These are phyloP conservation scores for Astragalus membranaceus DNA, from an alignment of 306 rosid genomes.

Conservation along the genomic window DNA sequence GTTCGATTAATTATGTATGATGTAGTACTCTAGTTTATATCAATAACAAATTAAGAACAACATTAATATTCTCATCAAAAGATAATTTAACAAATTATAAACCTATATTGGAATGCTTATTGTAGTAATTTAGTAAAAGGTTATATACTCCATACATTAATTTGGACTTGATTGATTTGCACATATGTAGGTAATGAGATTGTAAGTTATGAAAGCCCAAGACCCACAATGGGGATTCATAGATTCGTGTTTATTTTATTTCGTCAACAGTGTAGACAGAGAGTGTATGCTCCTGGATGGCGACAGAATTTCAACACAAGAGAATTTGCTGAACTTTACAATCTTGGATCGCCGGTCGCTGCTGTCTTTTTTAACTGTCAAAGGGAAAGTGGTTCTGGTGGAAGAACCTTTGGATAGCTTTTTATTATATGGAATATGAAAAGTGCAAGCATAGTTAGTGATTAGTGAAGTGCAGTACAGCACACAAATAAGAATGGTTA, in stretches of 20 bases:
- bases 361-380: conserved; percentile 69
- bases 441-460: not conserved
- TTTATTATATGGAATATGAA: not conserved
- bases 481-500: not conserved
- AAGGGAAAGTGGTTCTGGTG: conserved; percentile 70
- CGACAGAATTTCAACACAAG: conserved; percentile 72
- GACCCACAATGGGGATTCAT: conserved; percentile 69
- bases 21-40: not conserved
- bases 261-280: conserved; percentile 61
- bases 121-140: not conserved
- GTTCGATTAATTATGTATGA: not conserved
- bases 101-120: not conserved
- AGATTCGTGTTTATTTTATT: conserved; percentile 59
- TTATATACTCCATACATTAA: not conserved
- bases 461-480: not conserved
- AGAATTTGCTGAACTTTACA: conserved; percentile 74
- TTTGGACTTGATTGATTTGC: not conserved
- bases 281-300: conserved; percentile 84
- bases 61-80: too few relatives aligned
- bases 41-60: not conserved
- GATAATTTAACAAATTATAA: too few relatives aligned
- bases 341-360: conserved; percentile 75
- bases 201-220: conserved; percentile 40
- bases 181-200: conserved; percentile 20
- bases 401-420: conserved; percentile 33